phyloP scores from a whole-genome alignment of 805 yeast species.

The Barnettozyma vustinii region DNA sequence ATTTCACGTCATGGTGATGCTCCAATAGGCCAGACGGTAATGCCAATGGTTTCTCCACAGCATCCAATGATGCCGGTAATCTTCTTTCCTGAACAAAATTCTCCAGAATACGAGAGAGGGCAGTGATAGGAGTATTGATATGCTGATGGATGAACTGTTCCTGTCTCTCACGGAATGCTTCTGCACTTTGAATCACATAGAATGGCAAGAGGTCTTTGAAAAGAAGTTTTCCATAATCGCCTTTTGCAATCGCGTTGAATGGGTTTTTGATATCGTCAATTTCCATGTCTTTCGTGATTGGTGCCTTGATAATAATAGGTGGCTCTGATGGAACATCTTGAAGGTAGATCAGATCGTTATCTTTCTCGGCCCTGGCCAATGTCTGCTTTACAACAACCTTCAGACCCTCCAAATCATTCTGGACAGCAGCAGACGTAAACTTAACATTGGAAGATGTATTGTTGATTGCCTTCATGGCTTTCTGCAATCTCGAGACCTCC shows the following conservation, averaged over 20 bases:
- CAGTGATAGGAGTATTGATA: slow-evolving; percentile 41
- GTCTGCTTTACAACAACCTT: slow-evolving; percentile 37
- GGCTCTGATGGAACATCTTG: slow-evolving; percentile 54
- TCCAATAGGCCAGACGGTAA: slow-evolving; percentile 54
- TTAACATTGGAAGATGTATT: slow-evolving; percentile 35
- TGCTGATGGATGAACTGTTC: slow-evolving; percentile 44
- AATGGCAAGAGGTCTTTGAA: slow-evolving; percentile 66
- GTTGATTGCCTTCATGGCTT: slow-evolving; percentile 35
- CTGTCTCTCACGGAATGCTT: slow-evolving; percentile 63
- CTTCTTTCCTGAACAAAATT: slow-evolving; percentile 41
- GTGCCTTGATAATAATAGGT: slow-evolving; percentile 40
- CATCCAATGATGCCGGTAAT: slow-evolving; percentile 60
- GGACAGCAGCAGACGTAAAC: slow-evolving; percentile 37
- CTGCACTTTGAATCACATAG: slow-evolving; percentile 56
- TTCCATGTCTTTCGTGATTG: slow-evolving; percentile 48
- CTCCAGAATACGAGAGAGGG: slow-evolving; percentile 40
- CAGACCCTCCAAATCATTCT: slow-evolving; percentile 51
- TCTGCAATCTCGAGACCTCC: slow-evolving; percentile 54
- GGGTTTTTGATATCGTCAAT: slow-evolving; percentile 34
- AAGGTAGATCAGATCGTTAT: slow-evolving; percentile 75
- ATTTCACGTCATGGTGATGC: slow-evolving; percentile 48
- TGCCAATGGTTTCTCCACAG: slow-evolving; percentile 46
- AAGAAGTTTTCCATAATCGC: slow-evolving; percentile 28
- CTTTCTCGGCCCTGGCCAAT: slow-evolving; percentile 57
- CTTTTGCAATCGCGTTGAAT: slow-evolving; percentile 17